Evolutionary conservation across 257 asterid species (phyloP), one percentile per base, ranked within the genome.

Genomic region (Penstemon barbatus): DNA sequence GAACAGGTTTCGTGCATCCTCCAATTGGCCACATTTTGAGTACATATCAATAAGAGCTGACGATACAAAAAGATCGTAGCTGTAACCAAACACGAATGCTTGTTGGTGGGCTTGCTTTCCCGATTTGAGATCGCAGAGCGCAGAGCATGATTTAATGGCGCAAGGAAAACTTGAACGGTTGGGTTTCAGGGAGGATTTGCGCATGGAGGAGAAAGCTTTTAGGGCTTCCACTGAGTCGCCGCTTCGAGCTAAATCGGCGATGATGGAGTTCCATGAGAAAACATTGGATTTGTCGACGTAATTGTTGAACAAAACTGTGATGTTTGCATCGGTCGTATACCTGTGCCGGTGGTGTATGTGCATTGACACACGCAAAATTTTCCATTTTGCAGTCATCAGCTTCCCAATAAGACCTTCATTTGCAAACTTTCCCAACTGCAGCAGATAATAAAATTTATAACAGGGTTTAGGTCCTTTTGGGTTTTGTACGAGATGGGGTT

Each of bases 31-130:
- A 37, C 99, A 91, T 71, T 91, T 90, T 0, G 96, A 74, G 77
- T 91, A 94, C 97, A 94, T 87, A 62, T 90, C 96, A 5, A 94
- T 77, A 8, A 91, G 86, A 1, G 97, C 92, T 5, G 97, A 90
- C 36, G 97, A 81, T 8, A 85, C 78, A 44, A 94, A 94, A 25
- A 91, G 78, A 74, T 90, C 91, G 8, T 79, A 63, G 8, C 57
- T 88, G 37, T 81, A 91, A 4, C 97, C 99, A 33, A 87, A 87
- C 54, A 84, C 65, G 40, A 91, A 54, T 2, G 86, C 95, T 77
- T 90, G 97, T 54, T 88, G 97, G 77, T 93, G 99, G 73, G 92
- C 78, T 74, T 93, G 99, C 76, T 76, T 82, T 9, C 97, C 99
- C 3, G 96, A 93, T 46, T 2, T 39, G 66, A 94, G 86, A 71